Evolutionary conservation across 495 filamentous ascomycete species (phyloP), one percentile per base, ranked within the genome.

Genomic region (Podospora tetraspora): DNA sequence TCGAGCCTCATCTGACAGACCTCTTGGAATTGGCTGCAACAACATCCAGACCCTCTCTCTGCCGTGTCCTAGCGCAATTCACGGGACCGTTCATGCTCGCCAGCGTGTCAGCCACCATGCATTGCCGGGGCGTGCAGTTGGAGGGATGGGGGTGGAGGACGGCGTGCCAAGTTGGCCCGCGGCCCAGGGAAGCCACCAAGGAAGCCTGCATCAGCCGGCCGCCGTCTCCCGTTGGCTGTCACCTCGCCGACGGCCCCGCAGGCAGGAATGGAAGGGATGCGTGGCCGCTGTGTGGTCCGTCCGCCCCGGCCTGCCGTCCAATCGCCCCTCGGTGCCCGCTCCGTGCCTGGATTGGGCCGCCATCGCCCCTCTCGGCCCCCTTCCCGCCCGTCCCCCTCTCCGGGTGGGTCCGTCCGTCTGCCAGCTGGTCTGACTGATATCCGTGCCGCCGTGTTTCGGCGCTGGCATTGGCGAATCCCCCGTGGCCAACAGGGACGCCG

Each of bases 311-410:
- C n/a, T 52, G 43, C 43, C 19, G 43, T 52, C 43, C 43, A 52
- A 52, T 52, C 43, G 43, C 43, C 19, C 16, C 19, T 60, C 59
- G 59, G 59, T 8, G 59, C 5, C 59, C 13, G 21, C 59, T 60
- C 59, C 22, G 59, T 60, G 23, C 59, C 59, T 60, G 59, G 59
- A 60, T 60, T 60, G 59, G 59, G 58, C 58, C 24, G 21, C 22
- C 58, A 24, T 60, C 23, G 23, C 13, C 27, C 59, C 59, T 60
- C 58, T 60, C 58, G 58, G 58, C 11, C 23, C 23, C 58, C 58
- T 19, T 60, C 22, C 59, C 59, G 59, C 59, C 59, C 59, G 22
- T 29, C 59, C 11, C 23, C 59, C 23, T 24, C 27, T 29, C 59
- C 59, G 59, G 22, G 59, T 29, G 23, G 23, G 59, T 29, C 59